Percentiles rank a stretch among this genome's conserved stretches.
Evolutionary conservation across 306 rosid genomes (phyloP).

Genomic region (Prunus dulcis): DNA sequence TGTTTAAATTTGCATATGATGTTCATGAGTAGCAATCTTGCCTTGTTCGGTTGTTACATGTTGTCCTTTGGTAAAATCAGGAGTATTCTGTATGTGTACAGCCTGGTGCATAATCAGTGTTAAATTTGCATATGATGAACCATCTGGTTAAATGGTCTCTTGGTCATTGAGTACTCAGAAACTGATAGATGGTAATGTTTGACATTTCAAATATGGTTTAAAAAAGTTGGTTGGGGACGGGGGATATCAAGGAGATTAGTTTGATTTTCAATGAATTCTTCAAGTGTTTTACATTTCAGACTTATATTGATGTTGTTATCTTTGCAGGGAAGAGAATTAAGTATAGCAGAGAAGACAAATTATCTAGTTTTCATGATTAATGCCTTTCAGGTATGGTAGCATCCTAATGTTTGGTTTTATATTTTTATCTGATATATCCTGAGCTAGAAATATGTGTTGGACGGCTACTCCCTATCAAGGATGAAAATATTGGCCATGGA

Average conservation of each 20-base stretch:
- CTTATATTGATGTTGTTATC: constrained; percentile 20
- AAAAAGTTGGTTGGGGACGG: neutral
- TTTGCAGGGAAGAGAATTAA: constrained; percentile 80
- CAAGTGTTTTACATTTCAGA: neutral
- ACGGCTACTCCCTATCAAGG: neutral
- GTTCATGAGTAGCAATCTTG: neutral
- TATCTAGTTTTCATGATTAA: constrained; percentile 95
- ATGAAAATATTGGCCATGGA: no score
- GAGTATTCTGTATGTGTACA: neutral
- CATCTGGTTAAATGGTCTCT: neutral
- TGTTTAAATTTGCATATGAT: neutral
- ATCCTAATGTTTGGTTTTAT: constrained; percentile 6
- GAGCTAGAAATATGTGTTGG: neutral
- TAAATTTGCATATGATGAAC: neutral
- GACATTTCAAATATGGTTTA: neutral
- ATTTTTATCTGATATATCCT: neutral
- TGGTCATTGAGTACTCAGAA: neutral
- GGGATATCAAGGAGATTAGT: neutral
- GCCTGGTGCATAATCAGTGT: neutral
- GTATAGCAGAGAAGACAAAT: constrained; percentile 88
- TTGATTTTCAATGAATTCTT: neutral
- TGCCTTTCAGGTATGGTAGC: constrained; percentile 76
- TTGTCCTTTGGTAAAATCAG: neutral
- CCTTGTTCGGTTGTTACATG: neutral
- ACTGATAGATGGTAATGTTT: neutral